phyloP scores from a whole-genome alignment of 352 stramenopile genomes.

The Aphanomyces euteiches region DNA sequence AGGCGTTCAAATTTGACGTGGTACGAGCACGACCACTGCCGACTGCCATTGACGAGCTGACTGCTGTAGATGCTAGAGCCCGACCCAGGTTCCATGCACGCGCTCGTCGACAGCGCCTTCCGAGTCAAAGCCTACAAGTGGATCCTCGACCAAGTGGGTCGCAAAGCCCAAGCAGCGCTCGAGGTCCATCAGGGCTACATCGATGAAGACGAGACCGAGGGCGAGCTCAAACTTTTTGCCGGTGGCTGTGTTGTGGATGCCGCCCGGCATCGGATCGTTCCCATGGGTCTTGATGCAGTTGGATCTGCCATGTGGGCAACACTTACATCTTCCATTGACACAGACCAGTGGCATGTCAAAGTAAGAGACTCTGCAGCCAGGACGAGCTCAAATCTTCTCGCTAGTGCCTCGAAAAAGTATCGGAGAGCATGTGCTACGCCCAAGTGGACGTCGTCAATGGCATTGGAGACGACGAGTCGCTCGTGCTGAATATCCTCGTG shows the following conservation, averaged over 20 bases:
- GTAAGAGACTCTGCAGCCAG: neutral
- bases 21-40: neutral
- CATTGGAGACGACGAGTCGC: neutral
- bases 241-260: slow-evolving; percentile 9
- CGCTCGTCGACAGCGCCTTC: slow-evolving; percentile 9
- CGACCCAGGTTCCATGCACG: neutral
- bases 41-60: neutral
- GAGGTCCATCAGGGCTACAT: neutral
- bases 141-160: slow-evolving; percentile 4
- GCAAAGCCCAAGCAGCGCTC: neutral
- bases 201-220: neutral
- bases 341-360: neutral
- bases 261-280: neutral
- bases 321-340: neutral
- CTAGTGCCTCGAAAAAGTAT: neutral
- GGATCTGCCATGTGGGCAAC: neutral
- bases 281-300: neutral
- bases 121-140: slow-evolving; percentile 5
- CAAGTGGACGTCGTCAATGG: slow-evolving; percentile 2
- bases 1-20: neutral
- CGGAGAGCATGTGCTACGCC: neutral
- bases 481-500: slow-evolving; percentile 11
- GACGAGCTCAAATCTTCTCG: neutral
- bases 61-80: slow-evolving; percentile 14
- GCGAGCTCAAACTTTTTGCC: neutral